phyloP scores from a whole-genome alignment of 176 grass and related monocot genomes.

The Lolium perenne region DNA sequence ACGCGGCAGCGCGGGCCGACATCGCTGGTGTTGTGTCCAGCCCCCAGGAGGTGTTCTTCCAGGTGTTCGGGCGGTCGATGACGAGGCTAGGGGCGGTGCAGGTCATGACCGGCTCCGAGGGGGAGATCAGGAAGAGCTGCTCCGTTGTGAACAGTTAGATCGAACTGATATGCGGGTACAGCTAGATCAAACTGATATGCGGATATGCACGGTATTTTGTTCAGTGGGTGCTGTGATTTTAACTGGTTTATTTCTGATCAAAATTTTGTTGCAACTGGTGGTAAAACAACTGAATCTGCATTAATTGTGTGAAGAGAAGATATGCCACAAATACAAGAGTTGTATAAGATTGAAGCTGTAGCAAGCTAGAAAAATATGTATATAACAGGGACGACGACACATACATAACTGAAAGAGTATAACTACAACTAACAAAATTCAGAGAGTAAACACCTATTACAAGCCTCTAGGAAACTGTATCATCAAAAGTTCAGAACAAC shows the following conservation, averaged over 20 bases:
- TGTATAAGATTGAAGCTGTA: not conserved
- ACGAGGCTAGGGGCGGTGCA: slow-evolving; percentile 53
- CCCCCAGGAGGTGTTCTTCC: slow-evolving; percentile 57
- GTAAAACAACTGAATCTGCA: not conserved
- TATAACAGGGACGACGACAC: no score
- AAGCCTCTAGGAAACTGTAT: not conserved
- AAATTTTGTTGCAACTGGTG: not conserved
- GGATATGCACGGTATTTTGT: not conserved
- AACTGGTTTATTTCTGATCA: not conserved
- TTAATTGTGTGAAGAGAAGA: not conserved
- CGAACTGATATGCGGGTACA: not conserved
- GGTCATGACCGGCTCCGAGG: slow-evolving; percentile 64
- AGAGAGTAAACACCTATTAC: not conserved
- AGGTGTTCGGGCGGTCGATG: slow-evolving; percentile 77
- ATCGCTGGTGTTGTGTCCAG: slow-evolving; percentile 4
- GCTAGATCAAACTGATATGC: not conserved
- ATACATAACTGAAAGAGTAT: not conserved
- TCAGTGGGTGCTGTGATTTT: not conserved
- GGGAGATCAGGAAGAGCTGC: slow-evolving; percentile 78
- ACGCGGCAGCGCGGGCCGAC: slow-evolving; percentile 46
- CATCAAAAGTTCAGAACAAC: not conserved
- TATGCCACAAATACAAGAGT: not conserved
- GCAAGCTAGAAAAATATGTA: not conserved
- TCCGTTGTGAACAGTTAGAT: slow-evolving; percentile 48
- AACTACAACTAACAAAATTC: not conserved